Conservation (phyloP, 1,284 basidiomycete genomes). For the Porodaedalea pini region DNA sequence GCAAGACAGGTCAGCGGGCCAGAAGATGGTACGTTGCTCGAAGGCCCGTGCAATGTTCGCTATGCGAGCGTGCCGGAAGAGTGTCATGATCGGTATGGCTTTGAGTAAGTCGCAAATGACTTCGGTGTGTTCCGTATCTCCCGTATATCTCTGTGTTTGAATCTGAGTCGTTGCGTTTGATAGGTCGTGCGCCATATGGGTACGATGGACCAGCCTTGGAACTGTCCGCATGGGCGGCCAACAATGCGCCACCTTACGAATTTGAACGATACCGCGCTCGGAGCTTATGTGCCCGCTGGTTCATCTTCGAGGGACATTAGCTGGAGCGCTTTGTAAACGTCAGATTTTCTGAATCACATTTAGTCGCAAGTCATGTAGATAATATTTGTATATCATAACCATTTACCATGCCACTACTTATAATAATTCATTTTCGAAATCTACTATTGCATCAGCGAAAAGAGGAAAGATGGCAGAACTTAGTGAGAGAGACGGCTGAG, state of each 20-base stretch:
- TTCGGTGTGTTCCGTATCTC: conserved; percentile 45
- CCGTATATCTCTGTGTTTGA: conserved; percentile 18
- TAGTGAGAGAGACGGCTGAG: too few relatives aligned
- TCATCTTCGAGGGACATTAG: conserved; percentile 4
- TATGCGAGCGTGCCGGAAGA: conserved; percentile 91
- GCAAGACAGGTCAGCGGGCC: conserved; percentile 69
- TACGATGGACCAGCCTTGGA: conserved; percentile 96
- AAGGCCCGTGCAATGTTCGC: conserved; percentile 98
- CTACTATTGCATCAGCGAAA: too few relatives aligned
- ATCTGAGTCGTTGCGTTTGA: conserved; percentile 13
- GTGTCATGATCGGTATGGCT: conserved; percentile 93
- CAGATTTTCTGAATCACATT: neutral
- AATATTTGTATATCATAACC: neutral
- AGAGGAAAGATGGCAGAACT: too few relatives aligned
- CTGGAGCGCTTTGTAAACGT: conserved; percentile 5
- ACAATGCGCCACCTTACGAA: conserved; percentile 84
- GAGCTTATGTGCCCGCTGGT: neutral
- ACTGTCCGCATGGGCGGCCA: conserved; percentile 93
- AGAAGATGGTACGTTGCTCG: conserved; percentile 78
- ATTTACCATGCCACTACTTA: too few relatives aligned
- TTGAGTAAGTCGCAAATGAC: conserved; percentile 79
- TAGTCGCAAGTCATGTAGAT: neutral
- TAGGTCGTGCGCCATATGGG: conserved; percentile 93
- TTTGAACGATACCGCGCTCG: conserved; percentile 14
- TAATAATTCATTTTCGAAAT: too few relatives aligned